A percentile compares a stretch with the other conserved stretches of the same genome.
Evolutionary conservation across 225 moss, liverwort and hornwort species (phyloP).

Genomic region (Rhytidiadelphus loreus): DNA sequence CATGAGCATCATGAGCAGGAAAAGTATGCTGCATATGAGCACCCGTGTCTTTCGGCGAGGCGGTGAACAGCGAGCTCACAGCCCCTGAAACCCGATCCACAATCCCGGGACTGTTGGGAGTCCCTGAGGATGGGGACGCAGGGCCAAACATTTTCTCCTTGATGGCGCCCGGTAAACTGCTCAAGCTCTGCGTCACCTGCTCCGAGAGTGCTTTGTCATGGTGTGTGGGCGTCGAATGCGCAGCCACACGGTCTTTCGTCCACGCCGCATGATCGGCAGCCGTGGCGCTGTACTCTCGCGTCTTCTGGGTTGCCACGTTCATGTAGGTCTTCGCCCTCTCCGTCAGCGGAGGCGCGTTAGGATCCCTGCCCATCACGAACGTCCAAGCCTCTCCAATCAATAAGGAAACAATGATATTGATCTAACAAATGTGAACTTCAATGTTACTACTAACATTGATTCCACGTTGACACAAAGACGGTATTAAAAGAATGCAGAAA

Average conservation of each 20-base stretch:
- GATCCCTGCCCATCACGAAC: not conserved
- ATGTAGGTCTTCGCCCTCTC: slow-evolving; percentile 8
- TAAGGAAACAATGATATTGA: not conserved
- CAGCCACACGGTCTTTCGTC: slow-evolving; percentile 31
- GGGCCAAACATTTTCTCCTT: slow-evolving; percentile 17
- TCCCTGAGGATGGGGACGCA: not conserved
- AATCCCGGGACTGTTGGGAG: not conserved
- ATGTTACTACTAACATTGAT: no score
- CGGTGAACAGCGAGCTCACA: slow-evolving; percentile 8
- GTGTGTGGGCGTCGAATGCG: slow-evolving; percentile 29
- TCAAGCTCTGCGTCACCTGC: slow-evolving; percentile 35
- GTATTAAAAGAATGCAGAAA: no score
- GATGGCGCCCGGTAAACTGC: slow-evolving; percentile 13
- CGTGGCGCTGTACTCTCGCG: slow-evolving; percentile 11
- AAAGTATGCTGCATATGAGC: not conserved
- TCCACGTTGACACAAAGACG: not conserved
- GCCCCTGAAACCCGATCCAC: slow-evolving; percentile 9
- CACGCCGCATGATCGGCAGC: slow-evolving; percentile 25
- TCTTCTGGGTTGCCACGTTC: not conserved
- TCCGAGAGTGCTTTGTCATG: slow-evolving; percentile 41
- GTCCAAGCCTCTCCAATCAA: not conserved
- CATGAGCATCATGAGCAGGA: not conserved
- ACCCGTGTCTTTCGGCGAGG: not conserved
- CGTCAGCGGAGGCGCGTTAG: slow-evolving; percentile 12
- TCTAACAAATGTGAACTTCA: not conserved